Evolutionary conservation across 2,329 filamentous ascomycete species (phyloP).

Genomic region (Claviceps citrina): DNA sequence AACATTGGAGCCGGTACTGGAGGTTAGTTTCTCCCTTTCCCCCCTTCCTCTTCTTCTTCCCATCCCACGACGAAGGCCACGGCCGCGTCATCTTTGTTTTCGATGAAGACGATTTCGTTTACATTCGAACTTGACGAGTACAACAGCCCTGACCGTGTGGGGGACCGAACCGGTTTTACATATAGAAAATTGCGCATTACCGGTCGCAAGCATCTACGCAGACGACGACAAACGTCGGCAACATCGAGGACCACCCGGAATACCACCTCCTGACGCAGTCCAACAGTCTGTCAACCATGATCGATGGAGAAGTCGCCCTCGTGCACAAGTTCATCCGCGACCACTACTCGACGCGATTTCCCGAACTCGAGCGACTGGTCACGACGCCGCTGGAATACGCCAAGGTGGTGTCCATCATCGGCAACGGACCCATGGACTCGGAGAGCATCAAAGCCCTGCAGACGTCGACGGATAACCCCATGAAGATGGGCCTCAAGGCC

Average conservation of each 20-base stretch:
- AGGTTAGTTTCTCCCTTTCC: conserved; percentile 40
- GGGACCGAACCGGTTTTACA: conserved; percentile 26
- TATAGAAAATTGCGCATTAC: conserved; percentile 69
- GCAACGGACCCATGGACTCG: conserved; percentile 75
- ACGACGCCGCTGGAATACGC: conserved; percentile 90
- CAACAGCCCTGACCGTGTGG: conserved; percentile 52
- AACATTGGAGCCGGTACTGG: conserved; percentile 62
- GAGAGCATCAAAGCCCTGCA: conserved; percentile 69
- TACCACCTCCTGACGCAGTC: conserved; percentile 79
- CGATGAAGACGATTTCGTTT: conserved; percentile 33
- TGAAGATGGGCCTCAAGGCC: conserved; percentile 59
- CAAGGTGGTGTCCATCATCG: conserved; percentile 83
- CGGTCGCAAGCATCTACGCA: conserved; percentile 52
- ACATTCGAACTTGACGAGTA: conserved; percentile 37
- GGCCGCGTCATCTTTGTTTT: no score
- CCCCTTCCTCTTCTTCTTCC: conserved; percentile 11
- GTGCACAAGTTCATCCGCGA: conserved; percentile 96
- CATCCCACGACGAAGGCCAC: no score
- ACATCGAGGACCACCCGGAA: conserved; percentile 82
- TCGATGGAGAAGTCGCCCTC: conserved; percentile 80
- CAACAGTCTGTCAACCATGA: conserved; percentile 78
- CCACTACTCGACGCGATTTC: conserved; percentile 86
- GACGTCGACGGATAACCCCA: conserved; percentile 59
- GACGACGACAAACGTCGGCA: conserved; percentile 54
- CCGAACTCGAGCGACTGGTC: conserved; percentile 78